Evolutionary conservation across 2,329 filamentous ascomycete species (phyloP).

Genomic region (Sporothrix pallida): DNA sequence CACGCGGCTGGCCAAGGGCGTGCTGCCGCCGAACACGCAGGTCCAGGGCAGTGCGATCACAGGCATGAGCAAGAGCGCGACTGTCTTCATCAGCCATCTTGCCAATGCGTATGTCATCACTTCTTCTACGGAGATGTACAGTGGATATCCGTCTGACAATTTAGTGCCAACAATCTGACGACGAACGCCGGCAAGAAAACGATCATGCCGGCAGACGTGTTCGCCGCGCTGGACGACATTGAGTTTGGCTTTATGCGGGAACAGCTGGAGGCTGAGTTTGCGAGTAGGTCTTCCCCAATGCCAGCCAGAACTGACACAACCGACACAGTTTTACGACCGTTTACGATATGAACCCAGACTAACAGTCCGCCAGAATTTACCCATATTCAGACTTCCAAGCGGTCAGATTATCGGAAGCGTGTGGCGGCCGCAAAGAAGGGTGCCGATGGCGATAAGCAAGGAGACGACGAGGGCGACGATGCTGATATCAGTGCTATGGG

Average conservation of each 20-base stretch:
- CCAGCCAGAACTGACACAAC: neutral
- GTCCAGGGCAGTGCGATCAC: conserved; percentile 82
- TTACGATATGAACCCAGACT: neutral
- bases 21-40: conserved; percentile 79
- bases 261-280: conserved; percentile 75
- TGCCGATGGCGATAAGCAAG: conserved; percentile 40
- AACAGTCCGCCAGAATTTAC: conserved; percentile 64
- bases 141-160: neutral
- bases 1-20: conserved; percentile 77
- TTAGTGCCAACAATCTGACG: conserved; percentile 75
- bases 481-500: conserved; percentile 32
- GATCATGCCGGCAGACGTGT: conserved; percentile 75
- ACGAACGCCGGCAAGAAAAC: conserved; percentile 74
- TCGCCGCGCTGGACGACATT: conserved; percentile 75
- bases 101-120: conserved; percentile 69
- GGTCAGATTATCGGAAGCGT: conserved; percentile 73
- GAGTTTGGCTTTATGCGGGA: conserved; percentile 75
- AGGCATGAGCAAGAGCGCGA: conserved; percentile 80
- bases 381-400: conserved; percentile 74
- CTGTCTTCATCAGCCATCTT: conserved; percentile 82
- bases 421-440: conserved; percentile 67
- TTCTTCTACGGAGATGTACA: neutral
- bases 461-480: conserved; percentile 38
- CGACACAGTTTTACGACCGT: neutral
- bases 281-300: conserved; percentile 58